phyloP scores from a whole-genome alignment of 495 filamentous ascomycete genomes.

The Tuber calosporum region DNA sequence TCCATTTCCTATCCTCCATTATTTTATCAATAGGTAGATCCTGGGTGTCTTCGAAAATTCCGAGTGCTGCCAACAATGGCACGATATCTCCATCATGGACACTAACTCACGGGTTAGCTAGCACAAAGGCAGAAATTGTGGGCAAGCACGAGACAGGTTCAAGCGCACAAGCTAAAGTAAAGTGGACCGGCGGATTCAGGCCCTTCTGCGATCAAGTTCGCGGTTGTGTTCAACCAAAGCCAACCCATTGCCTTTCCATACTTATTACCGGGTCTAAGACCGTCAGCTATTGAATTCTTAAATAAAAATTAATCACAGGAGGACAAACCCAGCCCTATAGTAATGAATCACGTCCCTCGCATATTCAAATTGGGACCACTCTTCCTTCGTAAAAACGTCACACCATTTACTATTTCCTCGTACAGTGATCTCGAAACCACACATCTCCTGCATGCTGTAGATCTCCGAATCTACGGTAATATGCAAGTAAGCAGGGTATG shows the following conservation, averaged over 20 bases:
- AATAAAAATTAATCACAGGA: neutral
- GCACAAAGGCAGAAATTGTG: neutral
- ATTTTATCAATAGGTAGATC: constrained; percentile 47
- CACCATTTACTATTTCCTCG: constrained; percentile 55
- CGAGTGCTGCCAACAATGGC: constrained; percentile 52
- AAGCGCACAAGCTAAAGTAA: constrained; percentile 53
- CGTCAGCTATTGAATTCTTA: neutral
- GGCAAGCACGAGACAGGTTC: constrained; percentile 25
- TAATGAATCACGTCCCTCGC: constrained; percentile 56
- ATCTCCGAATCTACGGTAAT: constrained; percentile 46
- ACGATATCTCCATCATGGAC: constrained; percentile 57
- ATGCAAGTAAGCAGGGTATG: constrained; percentile 27
- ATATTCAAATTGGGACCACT: constrained; percentile 56
- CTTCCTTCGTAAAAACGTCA: constrained; percentile 51
- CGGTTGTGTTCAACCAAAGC: constrained; percentile 58
- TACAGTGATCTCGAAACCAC: constrained; percentile 54
- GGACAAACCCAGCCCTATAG: constrained; percentile 49
- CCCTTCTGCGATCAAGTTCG: constrained; percentile 48
- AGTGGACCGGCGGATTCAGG: constrained; percentile 47
- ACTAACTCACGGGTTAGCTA: constrained; percentile 39
- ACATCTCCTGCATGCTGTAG: constrained; percentile 58
- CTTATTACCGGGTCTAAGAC: constrained; percentile 48
- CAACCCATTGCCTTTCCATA: constrained; percentile 56
- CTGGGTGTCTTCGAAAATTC: constrained; percentile 47
- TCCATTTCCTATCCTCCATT: constrained; percentile 48